These are phyloP conservation scores for Sonneratia caseolaris DNA, from an alignment of 345 rosid genomes.

Conservation along the genomic window DNA sequence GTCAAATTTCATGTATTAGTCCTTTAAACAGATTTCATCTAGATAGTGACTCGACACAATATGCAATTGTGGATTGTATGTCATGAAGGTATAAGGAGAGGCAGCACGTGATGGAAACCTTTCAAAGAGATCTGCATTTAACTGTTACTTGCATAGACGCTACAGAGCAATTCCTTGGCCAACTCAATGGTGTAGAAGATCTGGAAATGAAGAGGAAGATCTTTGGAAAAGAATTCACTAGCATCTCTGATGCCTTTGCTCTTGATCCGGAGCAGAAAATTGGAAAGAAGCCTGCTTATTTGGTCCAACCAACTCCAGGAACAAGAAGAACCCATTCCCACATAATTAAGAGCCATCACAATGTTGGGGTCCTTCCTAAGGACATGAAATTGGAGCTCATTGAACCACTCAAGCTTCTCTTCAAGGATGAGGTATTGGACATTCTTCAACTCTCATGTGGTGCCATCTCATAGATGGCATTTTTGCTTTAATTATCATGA, in stretches of 20 bases:
- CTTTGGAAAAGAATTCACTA: slow-evolving; percentile 82
- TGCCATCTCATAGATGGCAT: neutral
- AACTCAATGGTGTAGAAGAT: slow-evolving; percentile 83
- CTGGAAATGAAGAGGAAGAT: slow-evolving; percentile 90
- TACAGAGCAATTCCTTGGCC: slow-evolving; percentile 56
- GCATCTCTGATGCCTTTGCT: slow-evolving; percentile 74
- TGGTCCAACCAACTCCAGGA: slow-evolving; percentile 99
- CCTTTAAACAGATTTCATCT: no score
- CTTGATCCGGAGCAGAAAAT: slow-evolving; percentile 61
- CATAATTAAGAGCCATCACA: slow-evolving; percentile 97
- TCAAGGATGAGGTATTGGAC: slow-evolving; percentile 79
- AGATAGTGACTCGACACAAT: neutral
- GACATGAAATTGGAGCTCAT: slow-evolving; percentile 95
- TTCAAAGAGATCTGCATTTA: slow-evolving; percentile 73
- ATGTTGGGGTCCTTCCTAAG: slow-evolving; percentile 97
- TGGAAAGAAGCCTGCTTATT: slow-evolving; percentile 68
- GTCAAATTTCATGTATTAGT: no score
- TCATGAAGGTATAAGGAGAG: slow-evolving; percentile 69
- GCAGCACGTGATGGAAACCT: slow-evolving; percentile 89
- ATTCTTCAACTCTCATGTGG: slow-evolving; percentile 3
- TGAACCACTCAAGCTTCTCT: slow-evolving; percentile 89
- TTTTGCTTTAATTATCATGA: neutral
- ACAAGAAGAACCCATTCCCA: slow-evolving; percentile 82
- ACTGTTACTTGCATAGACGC: slow-evolving; percentile 90
- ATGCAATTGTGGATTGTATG: neutral